Evolutionary conservation across 225 moss, liverwort and hornwort genomes (phyloP), one percentile per base, ranked within the genome.

Genomic region (Marchantia paleacea): DNA sequence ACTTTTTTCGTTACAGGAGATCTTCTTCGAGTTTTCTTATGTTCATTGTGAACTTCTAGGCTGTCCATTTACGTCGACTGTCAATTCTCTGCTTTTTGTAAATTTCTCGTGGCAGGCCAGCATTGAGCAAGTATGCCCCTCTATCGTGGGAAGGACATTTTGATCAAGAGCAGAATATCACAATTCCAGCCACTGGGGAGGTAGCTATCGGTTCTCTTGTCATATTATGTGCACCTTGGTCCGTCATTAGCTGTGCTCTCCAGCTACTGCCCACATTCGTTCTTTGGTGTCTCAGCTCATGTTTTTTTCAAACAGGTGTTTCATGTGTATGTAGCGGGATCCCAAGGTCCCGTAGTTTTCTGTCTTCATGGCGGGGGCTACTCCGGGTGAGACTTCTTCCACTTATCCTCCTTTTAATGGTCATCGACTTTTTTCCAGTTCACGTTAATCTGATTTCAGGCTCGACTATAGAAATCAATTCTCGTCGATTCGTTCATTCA

Each of bases 281-380:
- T 14, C 12, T 71, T 55, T 10, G 5, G 22, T 20, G 2, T 80
- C 54, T 55, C 49, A 50, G 60, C 75, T 78, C 68, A 85, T 48
- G 47, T 55, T 49, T 47, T 19, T 11, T 10, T 81, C 79, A 81
- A 54, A 61, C 95, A 99, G 97, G 84, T 77, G 67, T 99, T 99
- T 69, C 95, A 95, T 81, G 91, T 92, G 67, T 99, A 94, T 81
- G 78, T 90, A 89, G 88, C 95, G 79, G 97, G 97, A 87, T 87
- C 89, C 66, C 85, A 95, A 90, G 97, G 97, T 84, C 95, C 97
- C n/a, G 94, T 99, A 71, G 92, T 94, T 73, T 92, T 95, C 82
- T 99, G 97, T 85, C 88, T 99, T 81, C 97, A 99, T 82, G 97
- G 97, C 78, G 97, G 97, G 79, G 97, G 97, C 80, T 95, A 95